A percentile compares a stretch with the other conserved stretches of the same genome.
phyloP scores from a whole-genome alignment of 192 early-diverging fungal genomes.

The Coemansia erecta region DNA sequence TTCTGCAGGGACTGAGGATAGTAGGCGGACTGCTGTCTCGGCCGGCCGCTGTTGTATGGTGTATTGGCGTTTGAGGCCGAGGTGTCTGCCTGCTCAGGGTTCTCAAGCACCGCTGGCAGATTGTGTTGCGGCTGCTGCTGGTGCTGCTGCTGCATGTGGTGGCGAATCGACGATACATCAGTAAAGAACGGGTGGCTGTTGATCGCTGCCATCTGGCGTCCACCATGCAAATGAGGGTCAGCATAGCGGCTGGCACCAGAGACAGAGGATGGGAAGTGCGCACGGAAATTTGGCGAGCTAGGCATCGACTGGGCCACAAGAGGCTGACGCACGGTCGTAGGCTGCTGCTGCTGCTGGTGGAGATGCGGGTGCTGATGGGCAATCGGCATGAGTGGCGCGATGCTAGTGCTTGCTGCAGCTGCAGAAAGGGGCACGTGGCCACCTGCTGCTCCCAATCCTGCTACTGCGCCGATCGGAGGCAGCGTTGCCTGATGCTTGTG shows the following conservation, averaged over 20 bases:
- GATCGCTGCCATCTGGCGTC: neutral
- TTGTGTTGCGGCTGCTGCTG: conserved; percentile 15
- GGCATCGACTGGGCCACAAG: conserved; percentile 43
- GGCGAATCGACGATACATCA: conserved; percentile 46
- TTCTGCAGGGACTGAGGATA: conserved; percentile 25
- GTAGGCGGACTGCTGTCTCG: neutral
- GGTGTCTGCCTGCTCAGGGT: neutral
- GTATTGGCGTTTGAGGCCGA: neutral
- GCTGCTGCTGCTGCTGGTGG: neutral
- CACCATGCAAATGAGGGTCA: neutral
- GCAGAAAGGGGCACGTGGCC: too few relatives aligned
- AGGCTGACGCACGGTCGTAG: neutral
- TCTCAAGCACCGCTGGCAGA: neutral
- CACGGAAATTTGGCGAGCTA: conserved; percentile 36
- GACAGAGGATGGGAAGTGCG: conserved; percentile 3
- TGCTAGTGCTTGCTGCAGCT: too few relatives aligned
- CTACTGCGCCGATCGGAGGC: conserved; percentile 4
- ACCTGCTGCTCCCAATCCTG: too few relatives aligned
- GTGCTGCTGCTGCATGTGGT: conserved; percentile 29
- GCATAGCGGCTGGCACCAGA: conserved; percentile 4
- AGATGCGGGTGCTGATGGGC: too few relatives aligned
- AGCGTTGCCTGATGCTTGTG: neutral
- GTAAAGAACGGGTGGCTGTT: conserved; percentile 33
- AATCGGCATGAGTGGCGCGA: too few relatives aligned
- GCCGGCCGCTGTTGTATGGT: neutral